These are phyloP conservation scores for Pseudognaphalium luteoalbum DNA, from an alignment of 129 eudicot genomes.

Conservation along the genomic window DNA sequence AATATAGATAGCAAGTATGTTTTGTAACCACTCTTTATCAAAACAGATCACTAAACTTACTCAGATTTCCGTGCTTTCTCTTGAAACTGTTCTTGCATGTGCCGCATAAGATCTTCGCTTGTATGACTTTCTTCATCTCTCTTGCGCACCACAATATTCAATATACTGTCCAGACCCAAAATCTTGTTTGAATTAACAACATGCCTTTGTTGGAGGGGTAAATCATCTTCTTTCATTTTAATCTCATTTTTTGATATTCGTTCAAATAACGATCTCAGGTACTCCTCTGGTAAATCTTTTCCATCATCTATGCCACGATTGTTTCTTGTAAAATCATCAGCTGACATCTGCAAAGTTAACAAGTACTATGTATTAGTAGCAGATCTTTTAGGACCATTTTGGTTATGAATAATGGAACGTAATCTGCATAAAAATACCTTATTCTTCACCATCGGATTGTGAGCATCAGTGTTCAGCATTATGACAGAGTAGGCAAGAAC, in stretches of 20 bases:
- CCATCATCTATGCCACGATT: slow-evolving; percentile 97
- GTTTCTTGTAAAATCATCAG: slow-evolving; percentile 89
- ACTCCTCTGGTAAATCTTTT: slow-evolving; percentile 87
- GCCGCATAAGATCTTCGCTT: slow-evolving; percentile 77
- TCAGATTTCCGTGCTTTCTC: slow-evolving; percentile 94
- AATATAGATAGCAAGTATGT: not conserved
- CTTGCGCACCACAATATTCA: slow-evolving; percentile 83
- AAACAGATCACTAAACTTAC: slow-evolving; percentile 48
- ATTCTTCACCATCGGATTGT: slow-evolving; percentile 84
- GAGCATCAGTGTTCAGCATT: slow-evolving; percentile 93
- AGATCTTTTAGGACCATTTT: slow-evolving; percentile 6
- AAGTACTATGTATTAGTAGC: slow-evolving; percentile 22
- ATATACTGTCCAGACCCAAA: slow-evolving; percentile 74
- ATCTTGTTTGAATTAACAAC: slow-evolving; percentile 65
- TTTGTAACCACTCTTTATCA: not conserved
- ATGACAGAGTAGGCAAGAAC: slow-evolving; percentile 96
- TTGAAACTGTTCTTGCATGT: slow-evolving; percentile 91
- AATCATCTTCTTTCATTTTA: slow-evolving; percentile 86
- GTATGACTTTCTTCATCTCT: slow-evolving; percentile 70
- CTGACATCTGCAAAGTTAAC: slow-evolving; percentile 64
- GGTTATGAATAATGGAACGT: not conserved
- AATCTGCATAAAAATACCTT: slow-evolving; percentile 52
- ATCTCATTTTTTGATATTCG: slow-evolving; percentile 80
- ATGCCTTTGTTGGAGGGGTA: slow-evolving; percentile 75
- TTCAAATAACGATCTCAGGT: slow-evolving; percentile 79